Percentiles rank a stretch among this genome's conserved stretches.
Evolutionary conservation across 2,329 filamentous ascomycete genomes (phyloP).

Genomic region (Penicillium expansum): DNA sequence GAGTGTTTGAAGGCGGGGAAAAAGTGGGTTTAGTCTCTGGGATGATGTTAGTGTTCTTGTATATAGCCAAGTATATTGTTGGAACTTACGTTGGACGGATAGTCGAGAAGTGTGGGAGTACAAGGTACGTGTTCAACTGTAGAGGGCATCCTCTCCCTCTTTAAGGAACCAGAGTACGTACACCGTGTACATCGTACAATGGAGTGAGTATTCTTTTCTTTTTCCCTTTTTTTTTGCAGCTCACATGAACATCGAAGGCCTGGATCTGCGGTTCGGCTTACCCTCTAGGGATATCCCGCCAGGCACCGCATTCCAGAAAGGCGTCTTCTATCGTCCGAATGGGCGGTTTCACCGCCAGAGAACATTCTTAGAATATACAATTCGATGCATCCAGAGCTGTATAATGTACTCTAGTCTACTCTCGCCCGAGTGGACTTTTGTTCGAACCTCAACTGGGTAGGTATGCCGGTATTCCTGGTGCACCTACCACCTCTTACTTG

Average conservation of each 20-base stretch:
- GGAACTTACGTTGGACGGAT: not conserved
- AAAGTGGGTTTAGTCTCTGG: slow-evolving; percentile 24
- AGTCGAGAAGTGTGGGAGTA: not conserved
- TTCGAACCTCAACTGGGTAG: not conserved
- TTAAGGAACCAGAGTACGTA: slow-evolving; percentile 1
- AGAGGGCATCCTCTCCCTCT: slow-evolving; percentile 5
- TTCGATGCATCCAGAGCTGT: not conserved
- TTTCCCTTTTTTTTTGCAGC: slow-evolving; percentile 21
- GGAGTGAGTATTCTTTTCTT: not conserved
- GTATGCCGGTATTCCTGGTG: slow-evolving; percentile 9
- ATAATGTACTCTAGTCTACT: not conserved
- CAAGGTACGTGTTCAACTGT: not conserved
- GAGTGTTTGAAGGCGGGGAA: slow-evolving; percentile 25
- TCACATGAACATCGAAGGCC: slow-evolving; percentile 35
- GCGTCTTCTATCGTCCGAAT: slow-evolving; percentile 19
- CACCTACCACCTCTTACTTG: slow-evolving; percentile 12
- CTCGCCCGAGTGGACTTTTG: slow-evolving; percentile 9
- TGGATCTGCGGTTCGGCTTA: slow-evolving; percentile 32
- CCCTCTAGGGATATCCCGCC: slow-evolving; percentile 32
- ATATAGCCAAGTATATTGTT: not conserved
- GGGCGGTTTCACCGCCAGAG: slow-evolving; percentile 1
- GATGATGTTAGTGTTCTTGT: slow-evolving; percentile 10
- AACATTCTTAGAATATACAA: slow-evolving; percentile 5
- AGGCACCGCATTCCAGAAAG: slow-evolving; percentile 13
- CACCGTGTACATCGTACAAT: not conserved